phyloP scores from a whole-genome alignment of 2,329 filamentous ascomycete species.

The Verticillium alfalfae region DNA sequence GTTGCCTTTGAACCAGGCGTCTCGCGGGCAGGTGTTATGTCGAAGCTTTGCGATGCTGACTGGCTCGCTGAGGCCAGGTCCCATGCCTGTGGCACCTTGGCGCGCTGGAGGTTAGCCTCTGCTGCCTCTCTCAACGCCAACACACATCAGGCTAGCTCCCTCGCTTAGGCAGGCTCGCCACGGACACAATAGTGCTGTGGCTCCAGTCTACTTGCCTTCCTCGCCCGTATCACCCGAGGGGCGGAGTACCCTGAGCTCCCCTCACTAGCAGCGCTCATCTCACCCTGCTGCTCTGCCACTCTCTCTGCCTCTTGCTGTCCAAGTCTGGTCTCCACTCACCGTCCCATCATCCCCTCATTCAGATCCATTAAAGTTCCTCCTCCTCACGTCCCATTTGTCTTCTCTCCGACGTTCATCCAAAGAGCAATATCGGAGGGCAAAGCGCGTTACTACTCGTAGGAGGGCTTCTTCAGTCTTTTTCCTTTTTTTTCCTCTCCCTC shows the following conservation, averaged over 20 bases:
- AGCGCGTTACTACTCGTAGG: not conserved
- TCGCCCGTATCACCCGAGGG: not conserved
- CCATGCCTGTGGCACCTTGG: not conserved
- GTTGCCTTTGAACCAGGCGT: not conserved
- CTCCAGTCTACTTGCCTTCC: not conserved
- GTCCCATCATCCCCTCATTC: not conserved
- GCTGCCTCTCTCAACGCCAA: not conserved
- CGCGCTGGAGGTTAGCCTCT: not conserved
- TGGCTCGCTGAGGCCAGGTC: not conserved
- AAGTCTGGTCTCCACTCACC: not conserved
- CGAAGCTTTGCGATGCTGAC: not conserved
- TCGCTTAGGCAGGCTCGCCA: not conserved
- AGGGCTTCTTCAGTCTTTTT: not conserved
- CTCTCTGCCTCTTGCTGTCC: not conserved
- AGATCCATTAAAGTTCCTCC: not conserved
- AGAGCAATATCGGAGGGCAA: not conserved
- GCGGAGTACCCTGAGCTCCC: not conserved
- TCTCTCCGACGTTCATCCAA: not conserved
- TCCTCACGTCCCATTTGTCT: not conserved
- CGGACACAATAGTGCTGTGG: not conserved
- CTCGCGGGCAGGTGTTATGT: not conserved
- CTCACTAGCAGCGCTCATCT: not conserved
- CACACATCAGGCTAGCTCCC: not conserved
- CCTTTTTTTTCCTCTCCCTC: slow-evolving; percentile 15
- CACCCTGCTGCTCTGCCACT: not conserved